These are phyloP conservation scores for Penicillium paneum DNA, from an alignment of 2,329 filamentous ascomycete genomes.

Conservation along the genomic window DNA sequence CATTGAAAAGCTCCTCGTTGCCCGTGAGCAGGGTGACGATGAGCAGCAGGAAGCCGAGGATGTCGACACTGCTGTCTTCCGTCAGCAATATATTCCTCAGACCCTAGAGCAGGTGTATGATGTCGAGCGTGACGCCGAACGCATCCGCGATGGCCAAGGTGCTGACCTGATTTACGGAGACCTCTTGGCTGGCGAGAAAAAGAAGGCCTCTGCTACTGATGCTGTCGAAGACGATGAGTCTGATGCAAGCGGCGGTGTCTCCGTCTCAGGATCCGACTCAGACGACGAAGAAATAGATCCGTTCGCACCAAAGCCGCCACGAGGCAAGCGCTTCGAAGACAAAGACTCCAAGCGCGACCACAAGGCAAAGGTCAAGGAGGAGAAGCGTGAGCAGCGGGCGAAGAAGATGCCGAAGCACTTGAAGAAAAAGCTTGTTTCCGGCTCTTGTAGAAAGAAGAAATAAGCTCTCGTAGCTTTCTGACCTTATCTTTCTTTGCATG, in stretches of 20 bases:
- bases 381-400: constrained; percentile 87
- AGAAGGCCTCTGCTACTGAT: constrained; percentile 19
- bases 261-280: constrained; percentile 42
- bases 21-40: constrained; percentile 50
- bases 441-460: constrained; percentile 37
- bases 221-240: constrained; percentile 38
- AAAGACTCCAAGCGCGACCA: constrained; percentile 87
- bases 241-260: constrained; percentile 36
- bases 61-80: constrained; percentile 86
- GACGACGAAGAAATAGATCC: constrained; percentile 44
- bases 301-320: constrained; percentile 66
- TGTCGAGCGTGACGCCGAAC: constrained; percentile 82
- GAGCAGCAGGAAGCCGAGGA: constrained; percentile 53
- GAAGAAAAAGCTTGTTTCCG: constrained; percentile 63
- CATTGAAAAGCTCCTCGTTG: constrained; percentile 66
- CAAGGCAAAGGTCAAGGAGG: constrained; percentile 89
- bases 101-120: constrained; percentile 96
- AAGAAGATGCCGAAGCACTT: constrained; percentile 95
- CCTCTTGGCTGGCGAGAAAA: constrained; percentile 67
- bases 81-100: constrained; percentile 94
- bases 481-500: constrained; percentile 14
- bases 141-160: constrained; percentile 69
- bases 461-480: constrained; percentile 19
- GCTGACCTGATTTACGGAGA: constrained; percentile 80
- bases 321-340: constrained; percentile 83